These are phyloP conservation scores for Cladosporium sp. DNA, from an alignment of 2,329 filamentous ascomycete species.

Conservation along the genomic window DNA sequence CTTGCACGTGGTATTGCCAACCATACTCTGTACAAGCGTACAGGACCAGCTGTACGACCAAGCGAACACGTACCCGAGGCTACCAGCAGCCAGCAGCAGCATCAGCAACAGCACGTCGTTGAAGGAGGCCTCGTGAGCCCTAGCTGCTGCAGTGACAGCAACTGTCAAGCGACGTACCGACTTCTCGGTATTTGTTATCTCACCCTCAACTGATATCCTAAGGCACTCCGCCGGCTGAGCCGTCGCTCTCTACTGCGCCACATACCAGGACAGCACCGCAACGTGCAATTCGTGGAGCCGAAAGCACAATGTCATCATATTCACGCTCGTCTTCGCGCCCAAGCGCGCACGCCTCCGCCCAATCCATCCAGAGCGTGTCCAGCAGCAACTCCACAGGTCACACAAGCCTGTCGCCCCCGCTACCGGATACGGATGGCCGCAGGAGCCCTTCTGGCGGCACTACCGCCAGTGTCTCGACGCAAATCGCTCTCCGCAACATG, in stretches of 20 bases:
- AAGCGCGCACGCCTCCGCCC: constrained; percentile 1
- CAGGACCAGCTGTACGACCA: neutral
- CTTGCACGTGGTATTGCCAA: neutral
- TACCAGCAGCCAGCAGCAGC: neutral
- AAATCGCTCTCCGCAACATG: constrained; percentile 20
- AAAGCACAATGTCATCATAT: neutral
- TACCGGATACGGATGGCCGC: neutral
- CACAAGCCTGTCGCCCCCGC: constrained; percentile 15
- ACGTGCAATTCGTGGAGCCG: neutral
- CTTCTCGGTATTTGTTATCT: neutral
- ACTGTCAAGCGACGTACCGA: neutral
- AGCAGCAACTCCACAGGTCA: constrained; percentile 14
- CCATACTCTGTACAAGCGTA: neutral
- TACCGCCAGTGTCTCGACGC: constrained; percentile 11
- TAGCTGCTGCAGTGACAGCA: neutral
- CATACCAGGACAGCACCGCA: neutral
- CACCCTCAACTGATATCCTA: neutral
- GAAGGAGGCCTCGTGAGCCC: constrained; percentile 1
- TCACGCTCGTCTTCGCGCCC: constrained; percentile 8
- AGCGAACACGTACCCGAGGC: constrained; percentile 4
- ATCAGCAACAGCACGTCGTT: neutral
- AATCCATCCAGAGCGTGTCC: constrained; percentile 12
- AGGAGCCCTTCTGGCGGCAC: constrained; percentile 12
- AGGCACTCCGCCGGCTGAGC: neutral
- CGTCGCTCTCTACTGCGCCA: neutral